Percentiles rank a stretch among this genome's conserved stretches.
These are phyloP conservation scores for Jimgerdemannia flammicorona DNA, from an alignment of 192 early-diverging fungal genomes.

Conservation along the genomic window DNA sequence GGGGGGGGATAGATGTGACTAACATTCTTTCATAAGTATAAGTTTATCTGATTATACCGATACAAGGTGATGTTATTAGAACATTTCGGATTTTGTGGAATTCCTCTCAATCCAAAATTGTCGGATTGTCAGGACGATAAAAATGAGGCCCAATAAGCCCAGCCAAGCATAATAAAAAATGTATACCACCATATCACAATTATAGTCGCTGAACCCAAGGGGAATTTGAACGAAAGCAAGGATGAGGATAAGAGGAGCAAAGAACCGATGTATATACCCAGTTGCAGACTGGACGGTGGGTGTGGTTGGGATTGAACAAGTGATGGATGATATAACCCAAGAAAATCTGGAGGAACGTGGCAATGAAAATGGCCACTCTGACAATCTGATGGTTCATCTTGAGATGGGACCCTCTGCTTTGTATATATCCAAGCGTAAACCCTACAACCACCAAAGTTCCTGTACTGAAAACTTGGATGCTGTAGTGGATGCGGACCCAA, in stretches of 20 bases:
- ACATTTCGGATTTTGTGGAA: neutral
- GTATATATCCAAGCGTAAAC: neutral
- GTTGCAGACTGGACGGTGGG: neutral
- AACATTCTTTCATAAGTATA: no score
- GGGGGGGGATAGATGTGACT: no score
- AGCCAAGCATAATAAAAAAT: neutral
- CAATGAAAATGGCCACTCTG: neutral
- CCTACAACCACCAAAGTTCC: neutral
- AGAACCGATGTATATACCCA: neutral
- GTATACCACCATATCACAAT: neutral
- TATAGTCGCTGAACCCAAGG: neutral
- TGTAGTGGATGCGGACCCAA: neutral
- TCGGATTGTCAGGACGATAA: neutral
- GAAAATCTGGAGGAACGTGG: neutral
- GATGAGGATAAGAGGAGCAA: neutral
- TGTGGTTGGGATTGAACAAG: neutral
- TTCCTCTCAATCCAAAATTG: neutral
- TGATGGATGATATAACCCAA: neutral
- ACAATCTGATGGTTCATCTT: neutral
- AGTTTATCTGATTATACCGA: no score
- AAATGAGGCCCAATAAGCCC: neutral
- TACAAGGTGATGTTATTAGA: no score
- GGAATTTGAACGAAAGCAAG: neutral
- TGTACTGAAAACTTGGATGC: neutral
- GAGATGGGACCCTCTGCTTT: neutral